These are phyloP conservation scores for Pythium aquatile DNA, from an alignment of 352 stramenopile genomes.

Conservation along the genomic window DNA sequence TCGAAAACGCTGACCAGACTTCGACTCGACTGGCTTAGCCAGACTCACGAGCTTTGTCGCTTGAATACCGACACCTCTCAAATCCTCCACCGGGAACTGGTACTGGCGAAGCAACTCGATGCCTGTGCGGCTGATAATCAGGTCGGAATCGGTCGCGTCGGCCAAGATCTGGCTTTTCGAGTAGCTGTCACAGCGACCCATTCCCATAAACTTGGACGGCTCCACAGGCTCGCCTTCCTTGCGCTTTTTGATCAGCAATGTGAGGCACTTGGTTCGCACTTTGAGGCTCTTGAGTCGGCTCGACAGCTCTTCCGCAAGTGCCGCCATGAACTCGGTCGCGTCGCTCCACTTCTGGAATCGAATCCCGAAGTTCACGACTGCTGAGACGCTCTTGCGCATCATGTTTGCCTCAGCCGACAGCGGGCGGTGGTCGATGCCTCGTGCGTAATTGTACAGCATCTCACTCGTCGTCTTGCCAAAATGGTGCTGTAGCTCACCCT, in stretches of 20 bases:
- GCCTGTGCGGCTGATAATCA: constrained; percentile 46
- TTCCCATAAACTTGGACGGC: constrained; percentile 86
- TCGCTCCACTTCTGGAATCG: constrained; percentile 79
- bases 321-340: constrained; percentile 78
- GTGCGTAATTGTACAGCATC: constrained; percentile 74
- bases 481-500: constrained; percentile 46
- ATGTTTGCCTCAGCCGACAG: constrained; percentile 70
- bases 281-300: constrained; percentile 58
- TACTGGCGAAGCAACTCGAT: constrained; percentile 67
- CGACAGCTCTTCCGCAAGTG: constrained; percentile 73
- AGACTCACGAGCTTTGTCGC: constrained; percentile 58
- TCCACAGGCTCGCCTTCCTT: constrained; percentile 61
- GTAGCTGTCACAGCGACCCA: constrained; percentile 84
- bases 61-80: constrained; percentile 76
- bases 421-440: constrained; percentile 68
- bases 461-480: constrained; percentile 72
- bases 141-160: constrained; percentile 53
- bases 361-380: constrained; percentile 93
- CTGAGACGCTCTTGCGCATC: constrained; percentile 87
- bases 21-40: constrained; percentile 20
- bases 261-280: constrained; percentile 63
- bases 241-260: constrained; percentile 84
- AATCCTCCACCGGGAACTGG: constrained; percentile 53
- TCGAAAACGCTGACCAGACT: constrained; percentile 48
- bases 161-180: constrained; percentile 67